Percentiles rank a stretch among this genome's conserved stretches.
These are phyloP conservation scores for Naganishia sp. DNA, from an alignment of 1,284 basidiomycete species.

Conservation along the genomic window DNA sequence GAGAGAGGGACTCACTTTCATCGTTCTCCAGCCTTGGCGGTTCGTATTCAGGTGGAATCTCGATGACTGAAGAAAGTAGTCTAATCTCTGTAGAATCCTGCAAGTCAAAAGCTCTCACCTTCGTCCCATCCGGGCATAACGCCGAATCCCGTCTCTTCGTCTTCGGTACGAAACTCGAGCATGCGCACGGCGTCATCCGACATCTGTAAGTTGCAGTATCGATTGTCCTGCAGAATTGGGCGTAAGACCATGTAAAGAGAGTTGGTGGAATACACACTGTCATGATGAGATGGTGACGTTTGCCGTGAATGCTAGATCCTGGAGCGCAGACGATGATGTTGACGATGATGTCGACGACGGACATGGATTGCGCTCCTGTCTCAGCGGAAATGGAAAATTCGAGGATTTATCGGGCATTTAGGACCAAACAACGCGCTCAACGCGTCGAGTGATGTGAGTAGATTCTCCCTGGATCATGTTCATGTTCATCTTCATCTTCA, in stretches of 20 bases:
- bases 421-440: neutral
- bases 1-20: conserved; percentile 12
- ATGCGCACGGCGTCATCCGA: conserved; percentile 31
- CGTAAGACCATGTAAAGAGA: neutral
- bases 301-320: neutral
- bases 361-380: neutral
- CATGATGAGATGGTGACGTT: neutral
- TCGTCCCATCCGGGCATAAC: conserved; percentile 30
- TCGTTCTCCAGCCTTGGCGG: conserved; percentile 27
- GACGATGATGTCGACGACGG: neutral
- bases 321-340: neutral
- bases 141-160: conserved; percentile 31
- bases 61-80: conserved; percentile 5
- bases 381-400: neutral
- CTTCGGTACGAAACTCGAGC: conserved; percentile 30
- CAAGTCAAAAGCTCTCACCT: neutral
- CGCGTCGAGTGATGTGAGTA: neutral
- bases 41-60: conserved; percentile 29
- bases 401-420: neutral
- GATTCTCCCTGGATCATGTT: conserved; percentile 5
- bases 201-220: conserved; percentile 30
- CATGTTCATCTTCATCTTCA: neutral
- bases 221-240: conserved; percentile 20
- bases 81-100: neutral
- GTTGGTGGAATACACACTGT: neutral